phyloP scores from a whole-genome alignment of 2,329 filamentous ascomycete species.

The Penicillium capsulatum region DNA sequence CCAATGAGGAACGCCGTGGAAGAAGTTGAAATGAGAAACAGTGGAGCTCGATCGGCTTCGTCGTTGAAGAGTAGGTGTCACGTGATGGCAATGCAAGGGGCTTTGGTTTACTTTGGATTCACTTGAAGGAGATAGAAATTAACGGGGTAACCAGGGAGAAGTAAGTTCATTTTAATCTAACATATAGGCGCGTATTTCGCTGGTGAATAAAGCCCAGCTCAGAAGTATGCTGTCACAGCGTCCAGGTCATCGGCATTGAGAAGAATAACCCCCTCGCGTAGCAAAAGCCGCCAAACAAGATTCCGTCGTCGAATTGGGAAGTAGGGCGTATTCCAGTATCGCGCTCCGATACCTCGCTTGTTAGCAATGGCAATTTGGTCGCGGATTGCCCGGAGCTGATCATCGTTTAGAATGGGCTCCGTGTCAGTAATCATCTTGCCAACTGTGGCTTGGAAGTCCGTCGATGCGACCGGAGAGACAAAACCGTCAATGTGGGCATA shows the following conservation, averaged over 20 bases:
- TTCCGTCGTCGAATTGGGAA: slow-evolving; percentile 59
- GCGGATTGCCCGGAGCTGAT: slow-evolving; percentile 49
- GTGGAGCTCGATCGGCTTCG: slow-evolving; percentile 8
- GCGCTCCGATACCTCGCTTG: slow-evolving; percentile 53
- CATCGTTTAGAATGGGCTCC: slow-evolving; percentile 25
- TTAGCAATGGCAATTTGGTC: slow-evolving; percentile 53
- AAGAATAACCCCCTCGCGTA: slow-evolving; percentile 56
- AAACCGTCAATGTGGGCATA: slow-evolving; percentile 45
- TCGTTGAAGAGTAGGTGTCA: too few relatives aligned
- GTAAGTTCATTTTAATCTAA: too few relatives aligned
- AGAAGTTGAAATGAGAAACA: slow-evolving; percentile 17
- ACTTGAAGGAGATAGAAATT: too few relatives aligned
- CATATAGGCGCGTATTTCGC: too few relatives aligned
- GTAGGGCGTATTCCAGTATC: slow-evolving; percentile 61
- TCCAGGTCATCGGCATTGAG: slow-evolving; percentile 62
- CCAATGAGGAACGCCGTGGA: slow-evolving; percentile 17
- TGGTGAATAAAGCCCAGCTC: too few relatives aligned
- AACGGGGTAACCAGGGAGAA: too few relatives aligned
- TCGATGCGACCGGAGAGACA: slow-evolving; percentile 54
- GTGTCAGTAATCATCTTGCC: slow-evolving; percentile 38
- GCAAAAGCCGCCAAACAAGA: slow-evolving; percentile 54
- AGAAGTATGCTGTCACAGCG: slow-evolving; percentile 43
- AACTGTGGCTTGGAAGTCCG: slow-evolving; percentile 46
- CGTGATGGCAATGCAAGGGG: too few relatives aligned
- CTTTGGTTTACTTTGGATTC: too few relatives aligned